phyloP scores from a whole-genome alignment of 768 basidiomycete species.

The Lactarius vividus region DNA sequence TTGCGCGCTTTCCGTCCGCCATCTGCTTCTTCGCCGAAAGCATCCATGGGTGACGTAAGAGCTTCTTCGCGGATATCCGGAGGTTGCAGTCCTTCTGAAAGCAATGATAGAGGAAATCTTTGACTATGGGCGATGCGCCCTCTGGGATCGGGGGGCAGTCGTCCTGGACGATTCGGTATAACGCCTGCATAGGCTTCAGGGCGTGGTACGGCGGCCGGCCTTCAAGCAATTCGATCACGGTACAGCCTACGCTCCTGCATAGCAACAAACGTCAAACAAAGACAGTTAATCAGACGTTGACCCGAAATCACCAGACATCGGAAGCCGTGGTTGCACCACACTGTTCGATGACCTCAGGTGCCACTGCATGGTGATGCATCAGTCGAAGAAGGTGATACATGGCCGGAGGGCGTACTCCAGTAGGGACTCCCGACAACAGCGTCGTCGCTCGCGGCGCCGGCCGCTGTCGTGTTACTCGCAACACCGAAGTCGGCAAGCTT shows the following conservation, averaged over 20 bases:
- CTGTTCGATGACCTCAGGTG: slow-evolving; percentile 98
- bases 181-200: slow-evolving; percentile 96
- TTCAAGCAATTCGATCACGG: slow-evolving; percentile 92
- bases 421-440: slow-evolving; percentile 98
- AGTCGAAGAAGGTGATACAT: background rate
- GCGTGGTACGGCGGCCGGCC: slow-evolving; percentile 95
- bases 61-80: slow-evolving; percentile 89
- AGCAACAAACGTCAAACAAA: slow-evolving; percentile 10
- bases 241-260: slow-evolving; percentile 82
- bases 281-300: background rate
- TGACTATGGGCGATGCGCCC: slow-evolving; percentile 90
- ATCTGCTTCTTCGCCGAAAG: slow-evolving; percentile 75
- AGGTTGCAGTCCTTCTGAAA: slow-evolving; percentile 98
- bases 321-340: slow-evolving; percentile 95
- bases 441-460: slow-evolving; percentile 74
- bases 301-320: slow-evolving; percentile 78
- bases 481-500: slow-evolving; percentile 99
- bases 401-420: slow-evolving; percentile 65
- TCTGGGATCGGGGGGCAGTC: slow-evolving; percentile 97
- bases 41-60: slow-evolving; percentile 97
- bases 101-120: slow-evolving; percentile 95
- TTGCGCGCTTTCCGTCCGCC: slow-evolving; percentile 39
- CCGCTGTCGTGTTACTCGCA: slow-evolving; percentile 66
- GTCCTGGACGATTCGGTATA: slow-evolving; percentile 98
- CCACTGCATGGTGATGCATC: slow-evolving; percentile 55